A percentile compares a stretch with the other conserved stretches of the same genome.
Evolutionary conservation across 495 filamentous ascomycete species (phyloP).

Genomic region (Penicillium parvum): DNA sequence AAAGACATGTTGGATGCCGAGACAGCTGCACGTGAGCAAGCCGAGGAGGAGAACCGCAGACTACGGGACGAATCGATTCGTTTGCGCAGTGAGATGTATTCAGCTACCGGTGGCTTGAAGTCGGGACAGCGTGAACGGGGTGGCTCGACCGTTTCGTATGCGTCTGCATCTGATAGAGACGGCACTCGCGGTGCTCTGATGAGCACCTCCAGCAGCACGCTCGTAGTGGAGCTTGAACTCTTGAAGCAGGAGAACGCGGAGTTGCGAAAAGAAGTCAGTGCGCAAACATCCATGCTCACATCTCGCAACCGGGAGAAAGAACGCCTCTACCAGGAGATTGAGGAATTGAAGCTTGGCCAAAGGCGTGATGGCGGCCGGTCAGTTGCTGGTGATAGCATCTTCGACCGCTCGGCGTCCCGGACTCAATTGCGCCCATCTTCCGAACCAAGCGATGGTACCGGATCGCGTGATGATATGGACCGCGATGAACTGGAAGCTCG

Average conservation of each 20-base stretch:
- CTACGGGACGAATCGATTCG: constrained; percentile 81
- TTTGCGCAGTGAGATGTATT: constrained; percentile 60
- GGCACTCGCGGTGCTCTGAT: constrained; percentile 50
- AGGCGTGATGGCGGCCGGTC: constrained; percentile 61
- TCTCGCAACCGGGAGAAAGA: constrained; percentile 94
- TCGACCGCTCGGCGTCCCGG: constrained; percentile 88
- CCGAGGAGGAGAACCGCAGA: constrained; percentile 79
- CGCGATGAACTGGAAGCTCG: constrained; percentile 82
- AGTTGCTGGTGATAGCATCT: constrained; percentile 80
- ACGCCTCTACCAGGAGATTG: constrained; percentile 91
- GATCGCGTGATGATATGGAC: constrained; percentile 75
- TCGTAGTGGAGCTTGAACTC: constrained; percentile 70
- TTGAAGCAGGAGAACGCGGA: constrained; percentile 91
- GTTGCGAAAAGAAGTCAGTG: constrained; percentile 83
- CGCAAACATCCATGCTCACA: constrained; percentile 96
- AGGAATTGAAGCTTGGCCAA: constrained; percentile 85
- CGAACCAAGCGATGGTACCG: constrained; percentile 64
- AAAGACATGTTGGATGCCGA: constrained; percentile 95
- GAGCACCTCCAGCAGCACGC: constrained; percentile 58
- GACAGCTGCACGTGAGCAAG: constrained; percentile 81
- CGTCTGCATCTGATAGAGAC: constrained; percentile 55
- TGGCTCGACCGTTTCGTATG: constrained; percentile 58
- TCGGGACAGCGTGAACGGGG: constrained; percentile 51
- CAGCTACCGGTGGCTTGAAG: constrained; percentile 16
- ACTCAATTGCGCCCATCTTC: constrained; percentile 70